phyloP scores from a whole-genome alignment of 225 moss, liverwort and hornwort genomes.

The Physcomitrium patens region DNA sequence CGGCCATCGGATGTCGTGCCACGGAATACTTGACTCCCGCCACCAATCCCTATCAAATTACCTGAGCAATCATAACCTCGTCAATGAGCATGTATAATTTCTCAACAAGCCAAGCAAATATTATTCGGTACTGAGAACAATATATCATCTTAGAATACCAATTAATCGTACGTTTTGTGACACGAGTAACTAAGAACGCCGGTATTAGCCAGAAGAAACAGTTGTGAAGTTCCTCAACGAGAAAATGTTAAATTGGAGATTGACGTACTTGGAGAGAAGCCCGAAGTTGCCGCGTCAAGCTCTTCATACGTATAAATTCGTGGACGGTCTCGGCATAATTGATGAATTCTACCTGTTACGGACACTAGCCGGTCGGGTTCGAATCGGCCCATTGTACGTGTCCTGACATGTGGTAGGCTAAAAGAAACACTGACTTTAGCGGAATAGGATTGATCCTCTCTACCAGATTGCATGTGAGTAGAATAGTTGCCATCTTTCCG shows the following conservation, averaged over 20 bases:
- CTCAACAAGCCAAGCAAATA: neutral
- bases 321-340: conserved; percentile 49
- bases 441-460: conserved; percentile 35
- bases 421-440: conserved; percentile 57
- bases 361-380: conserved; percentile 44
- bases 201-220: neutral
- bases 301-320: conserved; percentile 55
- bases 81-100: conserved; percentile 2
- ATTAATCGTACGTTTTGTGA: neutral
- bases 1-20: conserved; percentile 51
- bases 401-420: conserved; percentile 62
- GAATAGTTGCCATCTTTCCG: conserved; percentile 38
- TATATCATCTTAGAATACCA: neutral
- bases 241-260: neutral
- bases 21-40: conserved; percentile 66
- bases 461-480: conserved; percentile 30
- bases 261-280: conserved; percentile 62
- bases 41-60: conserved; percentile 66
- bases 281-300: conserved; percentile 53
- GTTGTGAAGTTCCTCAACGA: no score
- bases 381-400: conserved; percentile 38
- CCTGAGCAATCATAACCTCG: conserved; percentile 39
- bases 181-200: conserved; percentile 7
- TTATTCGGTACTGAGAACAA: neutral
- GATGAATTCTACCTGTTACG: conserved; percentile 50